Conservation (phyloP, 192 early-diverging fungal genomes). For the Physocladia obscura region DNA sequence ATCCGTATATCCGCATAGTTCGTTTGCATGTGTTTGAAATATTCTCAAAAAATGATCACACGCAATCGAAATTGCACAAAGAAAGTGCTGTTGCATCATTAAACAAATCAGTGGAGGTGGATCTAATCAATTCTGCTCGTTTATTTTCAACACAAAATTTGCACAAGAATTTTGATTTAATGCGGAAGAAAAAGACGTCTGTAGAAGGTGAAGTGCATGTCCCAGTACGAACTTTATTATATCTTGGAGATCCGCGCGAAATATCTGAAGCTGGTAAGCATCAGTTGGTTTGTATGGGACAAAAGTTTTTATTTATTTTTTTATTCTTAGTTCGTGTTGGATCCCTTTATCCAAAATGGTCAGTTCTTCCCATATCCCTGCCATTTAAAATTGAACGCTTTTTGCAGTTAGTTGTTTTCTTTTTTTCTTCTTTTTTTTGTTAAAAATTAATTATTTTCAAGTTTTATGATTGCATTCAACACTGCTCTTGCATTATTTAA, state of each 20-base stretch:
- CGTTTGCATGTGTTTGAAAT: constrained; percentile 54
- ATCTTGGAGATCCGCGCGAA: constrained; percentile 67
- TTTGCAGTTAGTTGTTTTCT: constrained; percentile 42
- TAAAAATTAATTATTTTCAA: constrained; percentile 22
- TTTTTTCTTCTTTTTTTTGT: background rate
- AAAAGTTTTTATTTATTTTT: constrained; percentile 4
- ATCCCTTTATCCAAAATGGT: constrained; percentile 49
- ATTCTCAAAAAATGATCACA: constrained; percentile 16
- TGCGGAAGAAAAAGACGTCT: too few relatives aligned
- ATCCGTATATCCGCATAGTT: constrained; percentile 45
- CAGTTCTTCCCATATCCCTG: constrained; percentile 56
- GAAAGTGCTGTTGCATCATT: too few relatives aligned
- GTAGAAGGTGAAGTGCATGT: too few relatives aligned
- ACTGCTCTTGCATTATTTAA: constrained; percentile 68
- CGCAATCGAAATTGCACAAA: too few relatives aligned
- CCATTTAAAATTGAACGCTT: constrained; percentile 58
- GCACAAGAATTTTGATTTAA: too few relatives aligned
- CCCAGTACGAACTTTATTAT: constrained; percentile 45
- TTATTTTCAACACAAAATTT: background rate
- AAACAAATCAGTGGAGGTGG: too few relatives aligned
- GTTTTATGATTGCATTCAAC: constrained; percentile 69
- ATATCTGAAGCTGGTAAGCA: constrained; percentile 65
- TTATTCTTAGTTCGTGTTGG: constrained; percentile 57
- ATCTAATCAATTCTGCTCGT: too few relatives aligned
- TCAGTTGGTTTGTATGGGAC: background rate